Evolutionary conservation across 257 asterid species (phyloP).

Genomic region (Nicotiana attenuata): DNA sequence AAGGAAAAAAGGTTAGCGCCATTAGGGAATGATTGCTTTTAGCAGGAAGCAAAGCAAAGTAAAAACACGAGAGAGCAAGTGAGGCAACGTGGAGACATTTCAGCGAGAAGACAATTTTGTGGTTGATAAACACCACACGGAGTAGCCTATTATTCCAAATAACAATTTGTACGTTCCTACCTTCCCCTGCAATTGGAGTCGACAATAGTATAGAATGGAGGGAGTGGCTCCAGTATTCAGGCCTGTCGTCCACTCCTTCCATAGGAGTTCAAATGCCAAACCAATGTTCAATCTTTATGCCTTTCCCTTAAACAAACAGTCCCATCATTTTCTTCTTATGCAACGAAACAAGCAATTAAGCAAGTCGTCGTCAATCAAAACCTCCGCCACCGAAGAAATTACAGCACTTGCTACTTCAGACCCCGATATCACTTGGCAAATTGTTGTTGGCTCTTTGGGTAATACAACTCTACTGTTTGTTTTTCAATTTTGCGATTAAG

Average conservation of each 20-base stretch:
- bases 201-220: not conserved
- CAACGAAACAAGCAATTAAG: not conserved
- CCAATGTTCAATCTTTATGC: not conserved
- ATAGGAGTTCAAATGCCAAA: too few species aligned
- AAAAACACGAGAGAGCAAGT: not conserved
- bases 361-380: not conserved
- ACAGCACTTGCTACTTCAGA: constrained; percentile 25
- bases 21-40: not conserved
- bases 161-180: not conserved
- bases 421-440: constrained; percentile 66
- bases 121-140: not conserved
- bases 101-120: not conserved
- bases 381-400: constrained; percentile 26
- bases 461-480: not conserved
- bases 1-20: not conserved
- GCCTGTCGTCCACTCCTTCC: too few species aligned
- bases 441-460: constrained; percentile 69
- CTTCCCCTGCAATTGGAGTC: too few species aligned
- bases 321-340: not conserved
- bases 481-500: too few species aligned
- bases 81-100: not conserved
- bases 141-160: not conserved
- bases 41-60: too few species aligned
- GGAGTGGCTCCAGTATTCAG: not conserved
- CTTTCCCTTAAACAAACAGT: not conserved